A percentile compares a stretch with the other conserved stretches of the same genome.
Evolutionary conservation across 176 grass and related monocot genomes (phyloP).

Genomic region (Tillandsia fasciculata): DNA sequence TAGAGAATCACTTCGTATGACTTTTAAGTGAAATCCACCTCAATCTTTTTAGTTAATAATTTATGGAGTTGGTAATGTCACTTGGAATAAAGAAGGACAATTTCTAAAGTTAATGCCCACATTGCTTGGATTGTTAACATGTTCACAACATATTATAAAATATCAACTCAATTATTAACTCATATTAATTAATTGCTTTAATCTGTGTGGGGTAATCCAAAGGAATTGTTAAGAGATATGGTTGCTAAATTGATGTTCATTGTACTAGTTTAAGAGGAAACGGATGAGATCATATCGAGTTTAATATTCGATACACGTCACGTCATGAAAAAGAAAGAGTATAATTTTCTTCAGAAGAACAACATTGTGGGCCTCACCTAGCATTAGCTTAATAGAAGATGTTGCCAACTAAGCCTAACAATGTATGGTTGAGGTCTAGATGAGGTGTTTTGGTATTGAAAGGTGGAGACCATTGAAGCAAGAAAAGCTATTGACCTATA

Average conservation of each 20-base stretch:
- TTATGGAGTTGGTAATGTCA: constrained; percentile 1
- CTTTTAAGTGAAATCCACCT: constrained; percentile 1
- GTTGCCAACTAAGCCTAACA: neutral
- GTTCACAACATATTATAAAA: neutral
- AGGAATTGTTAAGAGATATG: neutral
- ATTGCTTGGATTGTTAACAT: constrained; percentile 5
- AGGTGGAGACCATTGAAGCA: neutral
- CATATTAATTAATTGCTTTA: neutral
- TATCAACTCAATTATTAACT: constrained; percentile 1
- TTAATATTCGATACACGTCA: neutral
- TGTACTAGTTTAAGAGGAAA: neutral
- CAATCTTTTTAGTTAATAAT: neutral
- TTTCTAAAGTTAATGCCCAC: neutral
- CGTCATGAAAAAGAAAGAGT: neutral
- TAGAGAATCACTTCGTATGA: constrained; percentile 1
- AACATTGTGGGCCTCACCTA: neutral
- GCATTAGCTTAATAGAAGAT: neutral
- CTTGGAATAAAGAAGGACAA: neutral
- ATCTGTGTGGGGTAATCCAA: neutral
- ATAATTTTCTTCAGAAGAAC: neutral
- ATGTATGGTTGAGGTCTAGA: neutral
- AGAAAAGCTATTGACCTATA: neutral
- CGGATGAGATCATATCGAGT: neutral
- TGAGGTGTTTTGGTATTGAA: neutral
- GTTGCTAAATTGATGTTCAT: neutral